Base-by-base conservation (phyloP, 2,329 filamentous ascomycete species). In the Pyrenochaeta sp. region DNA sequence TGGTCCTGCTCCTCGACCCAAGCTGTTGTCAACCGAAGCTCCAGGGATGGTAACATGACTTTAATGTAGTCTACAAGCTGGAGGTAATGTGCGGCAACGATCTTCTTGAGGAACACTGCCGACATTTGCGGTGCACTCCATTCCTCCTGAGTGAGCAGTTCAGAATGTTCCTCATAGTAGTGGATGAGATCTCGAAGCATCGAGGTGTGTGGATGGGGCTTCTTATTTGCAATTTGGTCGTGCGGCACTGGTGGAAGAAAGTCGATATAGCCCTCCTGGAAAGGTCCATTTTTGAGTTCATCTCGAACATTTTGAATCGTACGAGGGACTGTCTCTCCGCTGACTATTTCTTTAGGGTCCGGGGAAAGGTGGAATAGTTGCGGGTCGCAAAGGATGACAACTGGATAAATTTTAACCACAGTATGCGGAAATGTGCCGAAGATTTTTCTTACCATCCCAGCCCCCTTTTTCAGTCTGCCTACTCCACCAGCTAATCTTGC, bases 391-490 rank as follows among this genome's bases (percentile, higher is more conserved):
- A 69, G 58, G 2, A 69, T 63, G 0, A 69, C 58, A 7, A 61
- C 66, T 68, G 9, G 0, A 8, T 3, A 6, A 11, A 8, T 1
- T 11, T 54, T 13, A 21, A 21, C 7, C 3, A 7, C 8, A 21
- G 15, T 32, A 19, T 21, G 13, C 10, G 13, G 15, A n/a, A 14
- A 13, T 1, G 51, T n/a, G n/a, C n/a, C n/a, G n/a, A n/a, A n/a
- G n/a, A n/a, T n/a, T n/a, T n/a, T n/a, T n/a, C 58, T 3, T 55
- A 68, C 66, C 65, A 42, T 69, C 66, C 66, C 66, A 69, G 3
- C 66, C 63, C 1, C 54, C 60, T 2, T 35, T 41, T 1, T 20
- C 30, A 3, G 49, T 64, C 13, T 53, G 24, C 20, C 58, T 44
- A 19, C 35, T 59, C 66, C 66, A 69, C 61, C 62, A 69, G 8